Base-by-base conservation (phyloP, 1,284 basidiomycete genomes). In the Wallemia ichthyophaga region DNA sequence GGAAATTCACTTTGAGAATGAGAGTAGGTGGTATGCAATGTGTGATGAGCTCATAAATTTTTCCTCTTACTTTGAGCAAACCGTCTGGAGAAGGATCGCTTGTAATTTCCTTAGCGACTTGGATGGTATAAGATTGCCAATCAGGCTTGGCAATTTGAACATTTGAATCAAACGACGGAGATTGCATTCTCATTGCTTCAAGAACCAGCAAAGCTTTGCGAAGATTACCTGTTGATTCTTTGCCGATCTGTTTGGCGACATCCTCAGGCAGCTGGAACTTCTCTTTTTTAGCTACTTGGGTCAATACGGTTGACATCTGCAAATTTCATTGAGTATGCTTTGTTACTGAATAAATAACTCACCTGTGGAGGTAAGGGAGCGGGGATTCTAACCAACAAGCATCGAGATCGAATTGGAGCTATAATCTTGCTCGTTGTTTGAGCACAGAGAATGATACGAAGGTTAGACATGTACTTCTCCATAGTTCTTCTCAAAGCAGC, bases 391-490 rank as follows among this genome's bases (percentile, higher is more conserved):
- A 98, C 78, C 32, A 99, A 76, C 55, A 99, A 74, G 72, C 94
- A 98, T 59, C 92, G 80, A 73, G 83, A 87, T 68, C 87, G 82
- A 68, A 99, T 99, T 1, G 92, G 94, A 0, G 89, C 89, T 67
- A 99, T 98, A 62, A 99, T 83, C 65, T 85, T 84, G 67, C 84
- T 85, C 1, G 94, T 96, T 68, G 85, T 91, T 70, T 88, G 94
- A n/a, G 92, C 88, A 69, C 92, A 96, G 13, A 99, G 78, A 65
- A 99, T 92, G 64, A 99, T 80, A 56, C 94, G 81, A 77, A 99
- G 78, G 69, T 96, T 98, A 57, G 80, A 81, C 85, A 95, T 96
- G 74, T 95, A 98, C 70, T 96, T 92, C 67, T 99, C 92, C 92
- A 98, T 99, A 1, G 92, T 98, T 61, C 94, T 78, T 66, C 94